These are phyloP conservation scores for Taphrina confusa DNA, from an alignment of 1,139 yeast species.

Conservation along the genomic window DNA sequence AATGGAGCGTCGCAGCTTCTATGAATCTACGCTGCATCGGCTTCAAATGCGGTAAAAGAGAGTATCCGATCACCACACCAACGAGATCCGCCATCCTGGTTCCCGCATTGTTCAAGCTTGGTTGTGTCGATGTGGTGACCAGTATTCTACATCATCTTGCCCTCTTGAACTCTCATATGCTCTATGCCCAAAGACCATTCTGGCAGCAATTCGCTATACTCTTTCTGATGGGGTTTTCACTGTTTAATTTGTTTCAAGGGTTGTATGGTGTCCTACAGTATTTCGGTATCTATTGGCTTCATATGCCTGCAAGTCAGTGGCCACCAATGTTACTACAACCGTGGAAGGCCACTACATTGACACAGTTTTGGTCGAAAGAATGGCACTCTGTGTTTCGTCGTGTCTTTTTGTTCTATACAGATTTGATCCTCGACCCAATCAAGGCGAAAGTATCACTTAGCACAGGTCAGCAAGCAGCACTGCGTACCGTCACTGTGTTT, in stretches of 20 bases:
- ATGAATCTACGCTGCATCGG: constrained; percentile 18
- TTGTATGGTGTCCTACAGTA: constrained; percentile 14
- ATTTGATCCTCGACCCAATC: neutral
- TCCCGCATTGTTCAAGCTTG: neutral
- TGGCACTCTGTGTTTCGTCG: constrained; percentile 21
- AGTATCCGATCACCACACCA: neutral
- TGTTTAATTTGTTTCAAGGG: constrained; percentile 9
- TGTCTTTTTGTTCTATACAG: constrained; percentile 11
- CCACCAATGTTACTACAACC: constrained; percentile 13
- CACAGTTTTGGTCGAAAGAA: constrained; percentile 9
- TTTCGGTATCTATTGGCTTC: constrained; percentile 1
- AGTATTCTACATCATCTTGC: constrained; percentile 3
- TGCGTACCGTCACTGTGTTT: neutral
- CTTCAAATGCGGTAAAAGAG: constrained; percentile 6
- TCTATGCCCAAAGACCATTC: neutral
- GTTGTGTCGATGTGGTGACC: constrained; percentile 3
- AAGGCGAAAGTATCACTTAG: neutral
- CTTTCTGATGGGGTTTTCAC: constrained; percentile 1
- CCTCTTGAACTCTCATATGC: neutral
- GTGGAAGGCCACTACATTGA: constrained; percentile 10
- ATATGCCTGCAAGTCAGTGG: constrained; percentile 15
- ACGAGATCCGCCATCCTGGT: neutral
- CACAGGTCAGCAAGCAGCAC: neutral
- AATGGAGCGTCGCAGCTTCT: neutral
- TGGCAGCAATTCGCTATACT: constrained; percentile 13